Percentiles rank a stretch among this genome's conserved stretches.
Evolutionary conservation across 345 rosid species (phyloP).

Genomic region (Syzygium jambos): DNA sequence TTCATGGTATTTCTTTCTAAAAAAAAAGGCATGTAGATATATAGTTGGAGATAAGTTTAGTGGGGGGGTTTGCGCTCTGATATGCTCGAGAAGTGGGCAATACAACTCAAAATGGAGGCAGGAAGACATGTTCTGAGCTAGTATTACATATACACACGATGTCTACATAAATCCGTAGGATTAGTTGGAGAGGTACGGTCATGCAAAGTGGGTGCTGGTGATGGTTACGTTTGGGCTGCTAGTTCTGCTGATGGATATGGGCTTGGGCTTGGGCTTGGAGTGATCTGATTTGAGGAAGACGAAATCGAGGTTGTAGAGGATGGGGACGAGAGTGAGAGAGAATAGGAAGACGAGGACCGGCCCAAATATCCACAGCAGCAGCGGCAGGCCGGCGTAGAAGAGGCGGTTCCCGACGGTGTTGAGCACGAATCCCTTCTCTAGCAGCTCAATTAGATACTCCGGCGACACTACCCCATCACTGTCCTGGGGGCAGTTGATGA

Average conservation of each 20-base stretch:
- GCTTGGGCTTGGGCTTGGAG: neutral
- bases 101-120: neutral
- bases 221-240: neutral
- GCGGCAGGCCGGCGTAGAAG: conserved; percentile 68
- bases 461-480: conserved; percentile 17
- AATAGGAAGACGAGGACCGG: conserved; percentile 75
- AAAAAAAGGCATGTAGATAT: neutral
- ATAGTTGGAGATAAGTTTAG: neutral
- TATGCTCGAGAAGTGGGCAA: neutral
- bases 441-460: conserved; percentile 43
- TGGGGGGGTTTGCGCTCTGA: neutral
- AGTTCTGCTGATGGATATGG: neutral
- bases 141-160: neutral
- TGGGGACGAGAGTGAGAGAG: conserved; percentile 49
- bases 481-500: conserved; percentile 55
- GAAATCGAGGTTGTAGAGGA: conserved; percentile 72
- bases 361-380: conserved; percentile 86
- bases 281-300: conserved; percentile 5
- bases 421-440: conserved; percentile 64
- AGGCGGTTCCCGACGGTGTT: conserved; percentile 76
- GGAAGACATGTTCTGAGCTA: neutral
- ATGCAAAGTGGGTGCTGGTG: neutral
- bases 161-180: neutral
- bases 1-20: neutral
- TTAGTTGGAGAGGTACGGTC: neutral